phyloP scores from a whole-genome alignment of 1,284 basidiomycete genomes.

The Sporisorium scitamineum region DNA sequence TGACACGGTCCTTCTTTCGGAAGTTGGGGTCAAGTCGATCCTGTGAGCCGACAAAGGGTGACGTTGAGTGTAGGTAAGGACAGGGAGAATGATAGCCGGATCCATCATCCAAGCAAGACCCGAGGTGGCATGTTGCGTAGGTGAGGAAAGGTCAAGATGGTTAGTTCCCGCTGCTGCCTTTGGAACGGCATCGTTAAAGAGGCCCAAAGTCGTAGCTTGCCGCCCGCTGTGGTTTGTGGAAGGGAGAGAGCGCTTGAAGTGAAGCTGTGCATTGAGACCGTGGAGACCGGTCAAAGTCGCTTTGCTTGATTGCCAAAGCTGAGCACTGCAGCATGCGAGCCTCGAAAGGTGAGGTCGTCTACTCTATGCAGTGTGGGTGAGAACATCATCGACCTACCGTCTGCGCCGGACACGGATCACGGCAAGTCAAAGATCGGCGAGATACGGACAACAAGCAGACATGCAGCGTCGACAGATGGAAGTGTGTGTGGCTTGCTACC shows the following conservation, averaged over 20 bases:
- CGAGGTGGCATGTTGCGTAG: background rate
- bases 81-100: background rate
- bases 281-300: background rate
- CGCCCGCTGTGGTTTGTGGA: conserved; percentile 14
- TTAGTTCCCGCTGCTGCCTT: conserved; percentile 40
- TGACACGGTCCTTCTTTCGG: conserved; percentile 67
- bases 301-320: background rate
- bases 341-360: background rate
- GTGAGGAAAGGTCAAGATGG: conserved; percentile 21
- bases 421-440: background rate
- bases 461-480: conserved; percentile 3
- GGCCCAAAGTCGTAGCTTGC: background rate
- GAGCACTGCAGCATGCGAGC: background rate
- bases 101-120: conserved; percentile 12
- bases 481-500: conserved; percentile 65
- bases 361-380: background rate
- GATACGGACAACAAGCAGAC: background rate
- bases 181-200: conserved; percentile 30
- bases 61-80: conserved; percentile 18
- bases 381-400: conserved; percentile 6
- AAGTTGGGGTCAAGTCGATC: conserved; percentile 62
- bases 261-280: background rate
- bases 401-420: background rate
- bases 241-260: background rate
- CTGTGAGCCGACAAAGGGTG: conserved; percentile 23